phyloP scores from a whole-genome alignment of 768 basidiomycete genomes.

The Neoboletus magnificus region DNA sequence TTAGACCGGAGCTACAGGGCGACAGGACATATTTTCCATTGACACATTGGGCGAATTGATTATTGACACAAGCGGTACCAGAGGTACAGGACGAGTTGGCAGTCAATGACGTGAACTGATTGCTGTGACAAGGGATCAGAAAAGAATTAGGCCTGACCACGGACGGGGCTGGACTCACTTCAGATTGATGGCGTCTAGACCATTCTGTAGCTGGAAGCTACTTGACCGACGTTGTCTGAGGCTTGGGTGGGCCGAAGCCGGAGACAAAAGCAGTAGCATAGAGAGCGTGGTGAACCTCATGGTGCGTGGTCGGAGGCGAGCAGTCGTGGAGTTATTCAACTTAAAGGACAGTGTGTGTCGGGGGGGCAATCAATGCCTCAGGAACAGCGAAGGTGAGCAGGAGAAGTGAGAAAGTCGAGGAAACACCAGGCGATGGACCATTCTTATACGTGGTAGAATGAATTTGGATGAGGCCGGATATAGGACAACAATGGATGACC shows the following conservation, averaged over 20 bases:
- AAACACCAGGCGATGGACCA: background rate
- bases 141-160: background rate
- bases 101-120: constrained; percentile 18
- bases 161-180: constrained; percentile 33
- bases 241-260: constrained; percentile 36
- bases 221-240: constrained; percentile 27
- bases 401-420: background rate
- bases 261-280: constrained; percentile 24
- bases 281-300: constrained; percentile 41
- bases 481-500: constrained; percentile 15
- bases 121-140: constrained; percentile 15
- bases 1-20: constrained; percentile 16
- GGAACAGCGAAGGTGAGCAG: constrained; percentile 6
- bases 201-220: constrained; percentile 36
- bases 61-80: constrained; percentile 48
- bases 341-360: background rate
- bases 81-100: constrained; percentile 34
- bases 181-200: constrained; percentile 39
- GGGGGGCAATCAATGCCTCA: constrained; percentile 27
- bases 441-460: constrained; percentile 16
- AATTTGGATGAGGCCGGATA: background rate
- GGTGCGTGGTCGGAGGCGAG: background rate
- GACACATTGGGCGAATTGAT: constrained; percentile 55
- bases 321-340: background rate
- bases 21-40: constrained; percentile 37